A percentile compares a stretch with the other conserved stretches of the same genome.
These are phyloP conservation scores for Tulasnella sp. DNA, from an alignment of 768 basidiomycete genomes.

Conservation along the genomic window DNA sequence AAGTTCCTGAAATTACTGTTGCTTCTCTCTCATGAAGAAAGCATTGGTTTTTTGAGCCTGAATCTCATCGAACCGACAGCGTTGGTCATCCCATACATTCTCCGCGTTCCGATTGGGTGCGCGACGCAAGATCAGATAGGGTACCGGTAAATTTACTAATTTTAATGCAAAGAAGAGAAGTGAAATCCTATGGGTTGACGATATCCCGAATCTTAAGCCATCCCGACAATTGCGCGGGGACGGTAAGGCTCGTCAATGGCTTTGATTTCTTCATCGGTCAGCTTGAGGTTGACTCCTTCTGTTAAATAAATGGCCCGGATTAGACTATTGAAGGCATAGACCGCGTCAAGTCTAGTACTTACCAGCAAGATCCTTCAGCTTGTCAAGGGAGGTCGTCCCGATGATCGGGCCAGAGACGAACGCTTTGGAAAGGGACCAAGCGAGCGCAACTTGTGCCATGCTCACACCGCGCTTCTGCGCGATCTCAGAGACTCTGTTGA, in stretches of 20 bases:
- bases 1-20: not conserved
- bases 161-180: too few relatives aligned
- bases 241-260: slow-evolving; percentile 60
- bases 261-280: slow-evolving; percentile 61
- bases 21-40: too few relatives aligned
- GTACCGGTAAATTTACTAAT: too few relatives aligned
- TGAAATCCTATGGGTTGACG: too few relatives aligned
- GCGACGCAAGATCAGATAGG: too few relatives aligned
- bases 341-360: not conserved
- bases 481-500: not conserved
- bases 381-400: slow-evolving; percentile 9
- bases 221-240: slow-evolving; percentile 53
- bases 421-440: slow-evolving; percentile 24
- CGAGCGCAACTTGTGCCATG: slow-evolving; percentile 30
- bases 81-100: too few relatives aligned
- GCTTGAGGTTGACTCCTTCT: slow-evolving; percentile 53
- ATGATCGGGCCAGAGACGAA: slow-evolving; percentile 26
- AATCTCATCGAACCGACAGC: too few relatives aligned
- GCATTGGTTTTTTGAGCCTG: too few relatives aligned
- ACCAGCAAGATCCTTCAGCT: slow-evolving; percentile 22
- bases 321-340: not conserved
- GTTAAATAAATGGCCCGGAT: not conserved
- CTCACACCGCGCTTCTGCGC: slow-evolving; percentile 5
- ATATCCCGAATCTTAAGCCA: slow-evolving; percentile 37
- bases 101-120: too few relatives aligned